A percentile compares a stretch with the other conserved stretches of the same genome.
These are phyloP conservation scores for Cinnamomum chago DNA, from an alignment of 164 flowering plant genomes.

Conservation along the genomic window DNA sequence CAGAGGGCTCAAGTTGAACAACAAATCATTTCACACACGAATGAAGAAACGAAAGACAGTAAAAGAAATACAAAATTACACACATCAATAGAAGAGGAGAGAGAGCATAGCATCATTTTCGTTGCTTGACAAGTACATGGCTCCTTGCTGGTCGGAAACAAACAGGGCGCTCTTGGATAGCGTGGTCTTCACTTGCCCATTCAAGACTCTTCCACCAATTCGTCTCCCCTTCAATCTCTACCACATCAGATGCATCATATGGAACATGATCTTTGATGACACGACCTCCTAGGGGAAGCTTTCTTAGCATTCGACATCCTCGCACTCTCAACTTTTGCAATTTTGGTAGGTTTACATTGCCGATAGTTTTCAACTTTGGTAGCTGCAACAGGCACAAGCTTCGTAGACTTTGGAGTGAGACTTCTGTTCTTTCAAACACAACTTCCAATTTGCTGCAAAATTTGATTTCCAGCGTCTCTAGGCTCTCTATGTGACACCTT, in stretches of 20 bases:
- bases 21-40: no score
- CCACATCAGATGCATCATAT: neutral
- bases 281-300: neutral
- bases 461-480: conserved; percentile 1
- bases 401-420: neutral
- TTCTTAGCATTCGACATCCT: neutral
- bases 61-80: no score
- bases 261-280: neutral
- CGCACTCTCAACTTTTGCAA: neutral
- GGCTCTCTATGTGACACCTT: neutral
- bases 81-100: no score
- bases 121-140: no score
- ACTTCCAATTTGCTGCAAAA: neutral
- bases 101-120: no score
- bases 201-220: neutral
- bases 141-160: neutral
- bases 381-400: neutral
- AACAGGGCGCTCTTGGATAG: neutral
- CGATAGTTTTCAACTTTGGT: neutral
- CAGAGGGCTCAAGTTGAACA: no score
- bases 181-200: neutral
- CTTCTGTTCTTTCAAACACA: neutral
- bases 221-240: neutral
- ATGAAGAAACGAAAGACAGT: no score
- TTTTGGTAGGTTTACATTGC: neutral